These are phyloP conservation scores for Pterocarpus macrocarpus DNA, from an alignment of 306 rosid genomes.

Conservation along the genomic window DNA sequence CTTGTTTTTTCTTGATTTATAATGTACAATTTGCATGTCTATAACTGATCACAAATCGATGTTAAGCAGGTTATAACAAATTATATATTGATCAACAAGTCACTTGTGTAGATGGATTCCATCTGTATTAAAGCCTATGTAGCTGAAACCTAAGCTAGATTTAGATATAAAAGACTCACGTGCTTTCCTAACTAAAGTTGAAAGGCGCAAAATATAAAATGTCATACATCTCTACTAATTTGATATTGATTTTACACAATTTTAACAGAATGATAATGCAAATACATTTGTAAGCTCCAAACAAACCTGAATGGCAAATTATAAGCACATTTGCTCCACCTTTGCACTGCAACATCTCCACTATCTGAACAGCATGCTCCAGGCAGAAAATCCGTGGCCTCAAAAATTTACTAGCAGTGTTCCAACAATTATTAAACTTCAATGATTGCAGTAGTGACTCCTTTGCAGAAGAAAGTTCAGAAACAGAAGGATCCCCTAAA, in stretches of 20 bases:
- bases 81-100: slow-evolving; percentile 34
- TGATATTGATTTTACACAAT: slow-evolving; percentile 17
- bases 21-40: slow-evolving; percentile 24
- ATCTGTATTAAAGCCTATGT: slow-evolving; percentile 26
- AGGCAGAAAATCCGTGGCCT: slow-evolving; percentile 96
- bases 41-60: not conserved
- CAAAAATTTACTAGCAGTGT: slow-evolving; percentile 62
- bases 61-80: slow-evolving; percentile 2
- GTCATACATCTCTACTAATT: slow-evolving; percentile 34
- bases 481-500: slow-evolving; percentile 67
- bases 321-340: slow-evolving; percentile 92
- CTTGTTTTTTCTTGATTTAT: slow-evolving; percentile 32
- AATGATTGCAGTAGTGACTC: slow-evolving; percentile 55
- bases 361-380: slow-evolving; percentile 85
- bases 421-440: slow-evolving; percentile 61
- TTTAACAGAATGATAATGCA: slow-evolving; percentile 26
- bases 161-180: slow-evolving; percentile 29
- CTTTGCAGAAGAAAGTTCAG: slow-evolving; percentile 51
- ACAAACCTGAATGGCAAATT: slow-evolving; percentile 96
- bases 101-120: slow-evolving; percentile 32
- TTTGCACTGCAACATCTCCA: slow-evolving; percentile 82
- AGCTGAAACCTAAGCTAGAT: slow-evolving; percentile 36
- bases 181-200: slow-evolving; percentile 32
- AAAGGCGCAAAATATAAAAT: slow-evolving; percentile 28
- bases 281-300: slow-evolving; percentile 19